phyloP scores from a whole-genome alignment of 805 yeast species.

The Lipomyces orientalis region DNA sequence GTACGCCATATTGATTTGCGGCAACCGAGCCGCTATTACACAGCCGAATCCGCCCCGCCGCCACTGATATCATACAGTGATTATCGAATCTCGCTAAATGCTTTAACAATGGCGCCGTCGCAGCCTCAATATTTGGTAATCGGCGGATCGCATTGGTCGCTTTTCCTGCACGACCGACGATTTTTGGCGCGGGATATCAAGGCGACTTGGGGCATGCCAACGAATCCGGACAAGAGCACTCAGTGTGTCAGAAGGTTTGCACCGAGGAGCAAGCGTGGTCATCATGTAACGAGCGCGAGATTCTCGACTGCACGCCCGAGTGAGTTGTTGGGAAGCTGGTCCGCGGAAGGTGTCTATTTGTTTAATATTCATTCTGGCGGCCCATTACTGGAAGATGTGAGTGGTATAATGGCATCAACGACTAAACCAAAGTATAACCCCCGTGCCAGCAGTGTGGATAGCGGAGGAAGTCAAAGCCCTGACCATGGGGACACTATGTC shows the following conservation, averaged over 20 bases:
- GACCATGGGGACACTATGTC: background rate
- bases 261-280: conserved; percentile 16
- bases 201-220: conserved; percentile 24
- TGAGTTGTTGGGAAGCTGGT: conserved; percentile 37
- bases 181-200: conserved; percentile 23
- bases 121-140: conserved; percentile 37
- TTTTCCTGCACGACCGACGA: conserved; percentile 37
- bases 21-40: conserved; percentile 20
- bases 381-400: background rate
- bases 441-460: background rate
- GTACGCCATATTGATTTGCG: conserved; percentile 37
- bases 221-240: conserved; percentile 17
- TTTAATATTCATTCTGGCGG: conserved; percentile 29
- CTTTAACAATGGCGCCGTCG: conserved; percentile 30
- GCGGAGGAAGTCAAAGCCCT: background rate
- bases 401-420: conserved; percentile 1
- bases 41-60: conserved; percentile 14
- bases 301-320: conserved; percentile 31
- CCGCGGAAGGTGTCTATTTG: conserved; percentile 31
- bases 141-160: conserved; percentile 34
- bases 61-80: conserved; percentile 29
- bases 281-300: conserved; percentile 33
- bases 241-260: conserved; percentile 36
- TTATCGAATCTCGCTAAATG: conserved; percentile 23
- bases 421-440: background rate